phyloP scores from a whole-genome alignment of 805 yeast species.

The Pichia californica region DNA sequence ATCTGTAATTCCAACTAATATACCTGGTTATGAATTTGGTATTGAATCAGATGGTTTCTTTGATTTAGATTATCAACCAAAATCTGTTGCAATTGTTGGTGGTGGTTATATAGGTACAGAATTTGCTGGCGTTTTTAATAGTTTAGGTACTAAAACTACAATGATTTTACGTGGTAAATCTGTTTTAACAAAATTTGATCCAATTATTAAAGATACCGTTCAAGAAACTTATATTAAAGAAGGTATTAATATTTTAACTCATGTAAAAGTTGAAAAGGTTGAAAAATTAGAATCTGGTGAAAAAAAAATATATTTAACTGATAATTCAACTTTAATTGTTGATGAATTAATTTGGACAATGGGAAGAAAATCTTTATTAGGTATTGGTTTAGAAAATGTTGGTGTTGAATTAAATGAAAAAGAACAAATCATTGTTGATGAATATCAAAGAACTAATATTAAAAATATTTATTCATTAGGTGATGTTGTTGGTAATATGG shows the following conservation, averaged over 20 bases:
- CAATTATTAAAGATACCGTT: constrained; percentile 66
- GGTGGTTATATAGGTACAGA: constrained; percentile 98
- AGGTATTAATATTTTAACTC: constrained; percentile 78
- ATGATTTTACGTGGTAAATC: constrained; percentile 87
- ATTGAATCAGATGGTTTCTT: constrained; percentile 90
- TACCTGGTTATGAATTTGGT: constrained; percentile 80
- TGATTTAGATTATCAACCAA: constrained; percentile 73
- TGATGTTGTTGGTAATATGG: constrained; percentile 88
- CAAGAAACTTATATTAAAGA: constrained; percentile 74
- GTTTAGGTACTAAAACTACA: constrained; percentile 80
- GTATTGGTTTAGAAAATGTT: constrained; percentile 69
- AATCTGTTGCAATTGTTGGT: constrained; percentile 90
- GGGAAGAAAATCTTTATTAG: constrained; percentile 76
- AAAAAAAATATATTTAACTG: constrained; percentile 40
- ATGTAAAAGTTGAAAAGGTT: constrained; percentile 43
- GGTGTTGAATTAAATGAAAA: constrained; percentile 58
- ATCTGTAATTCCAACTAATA: constrained; percentile 60
- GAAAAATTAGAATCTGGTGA: constrained; percentile 44
- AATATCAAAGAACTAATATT: constrained; percentile 76
- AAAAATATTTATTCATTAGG: constrained; percentile 78
- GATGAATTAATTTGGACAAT: constrained; percentile 90
- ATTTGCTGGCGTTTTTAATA: constrained; percentile 89
- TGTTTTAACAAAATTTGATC: constrained; percentile 84
- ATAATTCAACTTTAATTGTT: constrained; percentile 45
- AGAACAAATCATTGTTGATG: constrained; percentile 73